phyloP scores from a whole-genome alignment of 2,329 filamentous ascomycete species.

The Coniochaeta hoffmannii region DNA sequence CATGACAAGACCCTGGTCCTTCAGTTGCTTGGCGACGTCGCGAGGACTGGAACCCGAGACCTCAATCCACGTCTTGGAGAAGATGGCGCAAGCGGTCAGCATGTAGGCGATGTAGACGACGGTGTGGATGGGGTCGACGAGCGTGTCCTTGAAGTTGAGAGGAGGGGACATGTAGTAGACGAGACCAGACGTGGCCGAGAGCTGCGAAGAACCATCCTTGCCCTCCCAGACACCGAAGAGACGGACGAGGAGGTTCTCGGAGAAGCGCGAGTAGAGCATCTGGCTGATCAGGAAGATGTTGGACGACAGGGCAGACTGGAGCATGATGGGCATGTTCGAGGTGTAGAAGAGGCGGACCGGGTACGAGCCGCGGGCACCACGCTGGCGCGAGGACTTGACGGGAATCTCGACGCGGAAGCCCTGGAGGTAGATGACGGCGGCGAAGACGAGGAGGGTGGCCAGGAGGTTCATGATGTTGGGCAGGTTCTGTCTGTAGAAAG shows the following conservation, averaged over 20 bases:
- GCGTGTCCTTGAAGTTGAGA: conserved; percentile 93
- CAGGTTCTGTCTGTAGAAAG: conserved; percentile 98
- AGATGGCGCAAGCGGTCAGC: conserved; percentile 86
- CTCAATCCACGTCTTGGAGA: conserved; percentile 99
- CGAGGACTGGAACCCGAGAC: conserved; percentile 95
- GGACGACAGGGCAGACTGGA: conserved; percentile 96
- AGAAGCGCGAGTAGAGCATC: conserved; percentile 99
- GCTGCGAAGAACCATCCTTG: conserved; percentile 90
- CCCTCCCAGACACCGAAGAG: conserved; percentile 98
- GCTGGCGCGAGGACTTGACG: conserved; percentile 98
- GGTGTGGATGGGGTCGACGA: conserved; percentile 95
- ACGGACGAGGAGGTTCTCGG: conserved; percentile 95
- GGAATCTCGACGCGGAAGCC: conserved; percentile 99
- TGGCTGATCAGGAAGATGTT: conserved; percentile 99
- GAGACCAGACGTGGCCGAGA: conserved; percentile 85
- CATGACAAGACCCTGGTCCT: conserved; percentile 99
- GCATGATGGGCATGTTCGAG: conserved; percentile 99
- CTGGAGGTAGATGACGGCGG: conserved; percentile 97
- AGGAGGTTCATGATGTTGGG: conserved; percentile 99
- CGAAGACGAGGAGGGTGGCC: conserved; percentile 87
- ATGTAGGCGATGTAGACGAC: conserved; percentile 95
- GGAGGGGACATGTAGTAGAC: conserved; percentile 99
- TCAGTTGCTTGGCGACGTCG: conserved; percentile 98
- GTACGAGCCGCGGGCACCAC: conserved; percentile 96
- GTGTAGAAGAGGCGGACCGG: conserved; percentile 99